Evolutionary conservation across 768 basidiomycete genomes (phyloP).

Genomic region (Sarcodon sp.): DNA sequence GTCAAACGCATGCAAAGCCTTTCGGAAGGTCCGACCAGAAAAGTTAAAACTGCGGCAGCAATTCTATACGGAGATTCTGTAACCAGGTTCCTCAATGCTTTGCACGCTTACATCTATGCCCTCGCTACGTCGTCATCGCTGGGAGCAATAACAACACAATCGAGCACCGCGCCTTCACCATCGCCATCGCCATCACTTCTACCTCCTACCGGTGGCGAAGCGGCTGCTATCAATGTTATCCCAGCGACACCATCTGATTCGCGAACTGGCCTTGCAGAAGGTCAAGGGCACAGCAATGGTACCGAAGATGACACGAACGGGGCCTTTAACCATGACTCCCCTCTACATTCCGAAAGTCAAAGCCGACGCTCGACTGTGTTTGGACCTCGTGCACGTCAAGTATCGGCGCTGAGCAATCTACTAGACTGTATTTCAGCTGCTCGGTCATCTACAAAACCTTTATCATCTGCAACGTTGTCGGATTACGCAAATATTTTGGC

Average conservation of each 20-base stretch:
- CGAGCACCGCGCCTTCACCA: slow-evolving; percentile 10
- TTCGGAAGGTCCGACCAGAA: slow-evolving; percentile 35
- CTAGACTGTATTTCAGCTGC: slow-evolving; percentile 33
- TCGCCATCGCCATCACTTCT: slow-evolving; percentile 19
- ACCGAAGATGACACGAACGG: background rate
- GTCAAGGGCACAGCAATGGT: background rate
- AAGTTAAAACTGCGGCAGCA: slow-evolving; percentile 30
- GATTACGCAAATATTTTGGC: slow-evolving; percentile 67
- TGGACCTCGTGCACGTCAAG: slow-evolving; percentile 42
- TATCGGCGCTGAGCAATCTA: slow-evolving; percentile 38
- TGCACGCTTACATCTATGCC: slow-evolving; percentile 72
- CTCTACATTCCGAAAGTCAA: slow-evolving; percentile 18
- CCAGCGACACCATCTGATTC: slow-evolving; percentile 14
- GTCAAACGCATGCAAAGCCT: slow-evolving; percentile 31
- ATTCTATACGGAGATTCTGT: slow-evolving; percentile 48
- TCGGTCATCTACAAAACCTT: slow-evolving; percentile 23
- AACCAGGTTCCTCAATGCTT: slow-evolving; percentile 64
- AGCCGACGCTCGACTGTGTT: slow-evolving; percentile 34
- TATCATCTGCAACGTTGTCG: slow-evolving; percentile 42
- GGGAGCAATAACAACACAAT: slow-evolving; percentile 19
- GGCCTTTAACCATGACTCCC: slow-evolving; percentile 12
- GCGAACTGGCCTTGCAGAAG: too few relatives aligned
- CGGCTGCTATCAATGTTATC: slow-evolving; percentile 18
- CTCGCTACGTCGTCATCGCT: slow-evolving; percentile 62
- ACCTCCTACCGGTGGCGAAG: slow-evolving; percentile 8